These are phyloP conservation scores for Hanseniaspora uvarum DNA, from an alignment of 1,139 yeast species.

Conservation along the genomic window DNA sequence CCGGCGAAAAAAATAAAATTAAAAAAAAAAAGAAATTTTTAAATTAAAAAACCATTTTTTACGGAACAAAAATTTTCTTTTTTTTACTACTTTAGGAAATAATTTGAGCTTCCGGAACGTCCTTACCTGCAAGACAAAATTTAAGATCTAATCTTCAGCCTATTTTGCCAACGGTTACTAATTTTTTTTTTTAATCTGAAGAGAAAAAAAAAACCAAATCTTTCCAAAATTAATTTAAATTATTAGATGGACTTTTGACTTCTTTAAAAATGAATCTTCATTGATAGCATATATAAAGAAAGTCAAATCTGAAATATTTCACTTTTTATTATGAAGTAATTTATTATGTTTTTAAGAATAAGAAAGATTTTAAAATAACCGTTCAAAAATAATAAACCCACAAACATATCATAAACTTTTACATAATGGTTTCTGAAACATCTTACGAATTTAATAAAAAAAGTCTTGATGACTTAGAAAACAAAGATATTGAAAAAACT, in stretches of 20 bases:
- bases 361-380: background rate
- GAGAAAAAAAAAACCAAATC: background rate
- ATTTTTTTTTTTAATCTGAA: background rate
- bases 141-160: background rate
- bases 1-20: background rate
- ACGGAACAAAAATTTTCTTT: background rate
- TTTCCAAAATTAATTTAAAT: background rate
- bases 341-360: background rate
- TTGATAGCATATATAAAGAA: background rate
- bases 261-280: background rate
- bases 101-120: background rate
- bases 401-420: background rate
- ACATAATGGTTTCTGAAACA: slow-evolving; percentile 12
- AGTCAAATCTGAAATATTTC: background rate
- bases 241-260: background rate
- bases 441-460: slow-evolving; percentile 8
- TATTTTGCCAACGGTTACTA: background rate
- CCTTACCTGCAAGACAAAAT: background rate
- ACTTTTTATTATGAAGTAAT: background rate
- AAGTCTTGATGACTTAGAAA: slow-evolving; percentile 14
- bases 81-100: background rate
- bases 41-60: background rate
- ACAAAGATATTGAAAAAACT: slow-evolving; percentile 8
- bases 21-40: background rate
- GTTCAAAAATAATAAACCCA: background rate